Evolutionary conservation across 768 basidiomycete genomes (phyloP), one percentile per base, ranked within the genome.

Genomic region (Naganishia vishniacii): DNA sequence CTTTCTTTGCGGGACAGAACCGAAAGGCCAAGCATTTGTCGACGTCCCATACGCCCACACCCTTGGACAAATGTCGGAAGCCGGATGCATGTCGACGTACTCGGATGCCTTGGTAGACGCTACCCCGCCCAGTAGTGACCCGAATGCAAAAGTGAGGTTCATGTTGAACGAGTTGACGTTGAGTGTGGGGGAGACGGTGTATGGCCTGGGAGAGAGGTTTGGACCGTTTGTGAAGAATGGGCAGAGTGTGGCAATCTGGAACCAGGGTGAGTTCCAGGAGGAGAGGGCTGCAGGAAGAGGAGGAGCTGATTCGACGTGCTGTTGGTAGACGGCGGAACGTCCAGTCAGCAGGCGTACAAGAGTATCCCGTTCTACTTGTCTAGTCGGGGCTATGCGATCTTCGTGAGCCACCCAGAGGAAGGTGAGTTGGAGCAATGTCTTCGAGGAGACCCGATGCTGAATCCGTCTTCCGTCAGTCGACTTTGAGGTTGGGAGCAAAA

Each of bases 201-300:
- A 87, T 70, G 87, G 87, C 4, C 79, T 88, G 15, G 87, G 87
- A 49, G 87, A 88, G 75, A 84, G 86, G 61, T 88, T 88, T 72
- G 84, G 85, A 2, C 80, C 86, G 9, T 85, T 88, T 65, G 82
- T 87, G 7, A 88, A 88, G 80, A 88, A 88, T 67, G 87, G 86
- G 13, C 72, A 74, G 68, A 59, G 60, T 5, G 78, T 87, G 47
- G 83, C 81, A 65, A 77, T 86, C 4, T 88, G 86, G 87, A 87
- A 88, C 25, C 53, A 58, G 45, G 65, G 65, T 66, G 23, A 37
- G 65, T 32, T 11, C 23, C n/a, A 2, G 37, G 6, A 1, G 34
- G 32, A 58, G 32, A 7, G 31, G 23, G 32, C 7, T 20, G 34
- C 20, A 13, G 5, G 8, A 44, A 32, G 28, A 28, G 3, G 45